These are phyloP conservation scores for Cryptosporidium meleagridis DNA, from an alignment of 169 alveolate genomes.

Conservation along the genomic window DNA sequence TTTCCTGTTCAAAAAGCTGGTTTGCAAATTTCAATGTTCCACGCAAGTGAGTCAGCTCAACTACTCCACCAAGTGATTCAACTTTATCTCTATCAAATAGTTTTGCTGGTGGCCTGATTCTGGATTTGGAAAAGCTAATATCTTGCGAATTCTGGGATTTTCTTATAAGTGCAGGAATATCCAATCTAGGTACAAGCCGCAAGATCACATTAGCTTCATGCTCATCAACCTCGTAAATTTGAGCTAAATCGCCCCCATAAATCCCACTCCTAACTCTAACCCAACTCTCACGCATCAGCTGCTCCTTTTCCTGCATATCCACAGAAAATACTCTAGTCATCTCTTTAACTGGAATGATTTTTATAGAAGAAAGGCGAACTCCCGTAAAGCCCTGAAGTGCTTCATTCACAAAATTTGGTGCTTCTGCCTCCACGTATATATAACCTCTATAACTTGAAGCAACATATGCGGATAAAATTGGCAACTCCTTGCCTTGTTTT, in stretches of 20 bases:
- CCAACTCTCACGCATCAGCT: conserved; percentile 84
- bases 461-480: conserved; percentile 85
- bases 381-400: conserved; percentile 84
- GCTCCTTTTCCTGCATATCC: conserved; percentile 80
- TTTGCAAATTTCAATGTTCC: conserved; percentile 87
- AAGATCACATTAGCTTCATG: conserved; percentile 83
- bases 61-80: conserved; percentile 86
- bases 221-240: conserved; percentile 86
- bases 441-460: conserved; percentile 85
- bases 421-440: conserved; percentile 87
- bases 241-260: conserved; percentile 86
- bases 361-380: conserved; percentile 80
- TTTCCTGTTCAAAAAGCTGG: conserved; percentile 83
- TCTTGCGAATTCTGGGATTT: conserved; percentile 29
- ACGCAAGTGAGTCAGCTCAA: conserved; percentile 85
- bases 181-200: conserved; percentile 84
- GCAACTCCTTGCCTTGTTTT: conserved; percentile 79
- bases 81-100: conserved; percentile 85
- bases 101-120: conserved; percentile 79
- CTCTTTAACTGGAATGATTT: conserved; percentile 86
- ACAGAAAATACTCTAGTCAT: conserved; percentile 85
- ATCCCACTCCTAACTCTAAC: conserved; percentile 85
- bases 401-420: conserved; percentile 80
- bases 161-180: conserved; percentile 62
- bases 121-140: conserved; percentile 14